Evolutionary conservation across 2,329 filamentous ascomycete genomes (phyloP), one percentile per base, ranked within the genome.

Genomic region (Colletotrichum spinosum): DNA sequence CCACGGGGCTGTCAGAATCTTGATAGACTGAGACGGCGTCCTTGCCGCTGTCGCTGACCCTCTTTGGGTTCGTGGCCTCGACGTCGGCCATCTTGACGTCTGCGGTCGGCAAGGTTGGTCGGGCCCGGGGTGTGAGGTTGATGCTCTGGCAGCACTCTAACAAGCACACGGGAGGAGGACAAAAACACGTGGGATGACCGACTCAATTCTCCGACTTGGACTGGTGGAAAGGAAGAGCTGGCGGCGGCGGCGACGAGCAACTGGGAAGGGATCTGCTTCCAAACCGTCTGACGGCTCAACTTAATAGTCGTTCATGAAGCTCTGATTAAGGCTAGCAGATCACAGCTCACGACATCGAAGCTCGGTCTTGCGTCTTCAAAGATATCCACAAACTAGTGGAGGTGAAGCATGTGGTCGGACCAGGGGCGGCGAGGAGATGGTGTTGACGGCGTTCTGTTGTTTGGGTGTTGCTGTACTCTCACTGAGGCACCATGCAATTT

Each of bases 61-160:
- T 44, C 35, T 61, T 60, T 34, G 64, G 50, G 44, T 50, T 50
- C 25, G 67, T 56, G 48, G 74, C 64, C 60, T 76, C 72, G 51
- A 77, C 72, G 61, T 75, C 73, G 38, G 69, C 67, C 46, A 63
- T 58, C 33, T 67, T 72, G 48, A 69, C 72, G 71, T 72, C 71
- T 44, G 17, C 59, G 15, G 35, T 46, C 4, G 25, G 25, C 4
- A 25, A 45, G 41, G 37, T 12, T 25, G 46, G 17, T 55, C 9
- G 38, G 52, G 52, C 34, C 52, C 52, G 52, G 52, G 39, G 25
- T 25, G 25, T 25, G 25, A 3, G 25, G 25, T 25, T 25, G 25
- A 25, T 25, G 25, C 25, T 25, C 25, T 25, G 25, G 25, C 25
- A 25, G 25, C 25, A 25, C 25, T 25, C 25, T 25, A 25, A 25